Evolutionary conservation across 2,329 filamentous ascomycete genomes (phyloP).

Genomic region (Byssoonygena ceratinophila): DNA sequence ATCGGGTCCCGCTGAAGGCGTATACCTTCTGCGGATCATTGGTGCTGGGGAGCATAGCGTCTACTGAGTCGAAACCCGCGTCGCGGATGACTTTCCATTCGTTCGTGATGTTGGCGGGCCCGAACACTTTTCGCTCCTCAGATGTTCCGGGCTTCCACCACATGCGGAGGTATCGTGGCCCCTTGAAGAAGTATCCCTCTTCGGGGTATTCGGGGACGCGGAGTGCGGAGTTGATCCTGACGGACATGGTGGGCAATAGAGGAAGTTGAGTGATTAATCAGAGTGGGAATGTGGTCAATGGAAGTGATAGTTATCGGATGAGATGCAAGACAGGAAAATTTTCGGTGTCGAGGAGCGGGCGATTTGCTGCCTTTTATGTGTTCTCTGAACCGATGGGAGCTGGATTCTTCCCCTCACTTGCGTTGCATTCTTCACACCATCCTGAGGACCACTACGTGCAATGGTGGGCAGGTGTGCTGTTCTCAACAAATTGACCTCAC

Average conservation of each 20-base stretch:
- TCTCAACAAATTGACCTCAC: too few relatives aligned
- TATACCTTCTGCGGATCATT: constrained; percentile 1
- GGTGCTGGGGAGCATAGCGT: constrained; percentile 2
- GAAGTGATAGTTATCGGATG: background rate
- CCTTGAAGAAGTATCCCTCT: constrained; percentile 10
- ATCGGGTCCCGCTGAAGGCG: background rate
- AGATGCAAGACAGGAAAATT: background rate
- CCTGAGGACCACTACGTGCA: too few relatives aligned
- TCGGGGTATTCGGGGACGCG: background rate
- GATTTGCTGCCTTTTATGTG: background rate
- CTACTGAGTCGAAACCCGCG: constrained; percentile 3
- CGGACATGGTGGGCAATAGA: background rate
- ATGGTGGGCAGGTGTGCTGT: too few relatives aligned
- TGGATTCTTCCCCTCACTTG: background rate
- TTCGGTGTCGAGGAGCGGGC: too few relatives aligned
- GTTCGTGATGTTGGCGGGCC: background rate
- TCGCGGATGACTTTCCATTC: constrained; percentile 7
- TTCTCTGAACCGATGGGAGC: background rate
- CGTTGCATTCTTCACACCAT: background rate
- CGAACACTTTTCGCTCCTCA: constrained; percentile 5
- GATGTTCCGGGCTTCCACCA: constrained; percentile 9
- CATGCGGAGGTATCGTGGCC: constrained; percentile 6
- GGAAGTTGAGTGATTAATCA: background rate
- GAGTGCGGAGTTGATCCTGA: constrained; percentile 2
- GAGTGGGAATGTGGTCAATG: background rate